Evolutionary conservation across 176 grass and related monocot species (phyloP).

Genomic region (Guadua angustifolia): DNA sequence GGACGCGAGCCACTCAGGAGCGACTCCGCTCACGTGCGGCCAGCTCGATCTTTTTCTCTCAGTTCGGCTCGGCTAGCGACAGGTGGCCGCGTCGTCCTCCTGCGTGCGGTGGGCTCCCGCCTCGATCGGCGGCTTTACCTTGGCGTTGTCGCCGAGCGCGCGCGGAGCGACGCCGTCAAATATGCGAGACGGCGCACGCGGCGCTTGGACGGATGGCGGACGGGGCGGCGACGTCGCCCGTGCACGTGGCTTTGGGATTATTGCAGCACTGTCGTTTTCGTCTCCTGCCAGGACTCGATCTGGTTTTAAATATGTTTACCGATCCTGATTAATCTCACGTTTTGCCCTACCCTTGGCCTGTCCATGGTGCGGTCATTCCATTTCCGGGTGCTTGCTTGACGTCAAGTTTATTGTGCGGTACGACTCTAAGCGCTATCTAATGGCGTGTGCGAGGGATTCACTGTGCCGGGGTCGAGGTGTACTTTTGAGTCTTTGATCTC

Average conservation of each 20-base stretch:
- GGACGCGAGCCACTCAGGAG: neutral
- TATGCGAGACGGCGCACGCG: neutral
- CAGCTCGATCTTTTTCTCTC: neutral
- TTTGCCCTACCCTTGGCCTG: neutral
- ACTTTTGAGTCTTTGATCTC: neutral
- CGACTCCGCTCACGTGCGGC: conserved; percentile 17
- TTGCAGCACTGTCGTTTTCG: neutral
- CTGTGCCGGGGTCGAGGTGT: neutral
- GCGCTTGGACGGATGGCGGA: too few relatives aligned
- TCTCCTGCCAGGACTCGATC: neutral
- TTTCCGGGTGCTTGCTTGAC: neutral
- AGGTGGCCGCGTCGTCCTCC: conserved; percentile 1
- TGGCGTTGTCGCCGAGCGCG: conserved; percentile 37
- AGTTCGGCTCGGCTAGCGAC: neutral
- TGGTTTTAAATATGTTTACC: neutral
- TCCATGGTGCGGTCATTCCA: neutral
- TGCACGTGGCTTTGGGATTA: neutral
- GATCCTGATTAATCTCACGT: neutral
- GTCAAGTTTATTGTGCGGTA: neutral
- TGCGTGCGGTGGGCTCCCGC: conserved; percentile 42
- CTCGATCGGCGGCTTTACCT: neutral
- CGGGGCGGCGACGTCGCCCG: neutral
- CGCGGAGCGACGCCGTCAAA: neutral
- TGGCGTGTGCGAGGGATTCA: neutral
- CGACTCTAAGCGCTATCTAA: neutral